These are phyloP conservation scores for Arthrobotrys musiformis DNA, from an alignment of 2,329 filamentous ascomycete genomes.

Conservation along the genomic window DNA sequence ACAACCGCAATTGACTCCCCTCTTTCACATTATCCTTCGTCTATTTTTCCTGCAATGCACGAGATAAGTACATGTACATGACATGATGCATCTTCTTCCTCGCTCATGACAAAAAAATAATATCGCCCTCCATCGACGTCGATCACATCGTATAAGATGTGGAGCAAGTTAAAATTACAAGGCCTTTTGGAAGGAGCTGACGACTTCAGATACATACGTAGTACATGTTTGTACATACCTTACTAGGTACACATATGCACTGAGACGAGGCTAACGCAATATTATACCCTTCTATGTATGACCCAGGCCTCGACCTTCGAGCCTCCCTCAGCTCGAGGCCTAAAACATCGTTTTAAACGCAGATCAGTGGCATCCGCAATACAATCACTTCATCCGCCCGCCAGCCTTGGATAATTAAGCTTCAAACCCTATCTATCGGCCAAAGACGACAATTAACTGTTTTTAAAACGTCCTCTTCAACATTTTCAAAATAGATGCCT, in stretches of 20 bases:
- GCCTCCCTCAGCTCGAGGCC: not conserved
- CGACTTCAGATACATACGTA: constrained; percentile 11
- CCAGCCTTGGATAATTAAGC: not conserved
- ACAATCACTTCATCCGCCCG: not conserved
- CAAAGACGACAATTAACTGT: not conserved
- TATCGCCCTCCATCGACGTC: not conserved
- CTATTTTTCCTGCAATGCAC: constrained; percentile 16
- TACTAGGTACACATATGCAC: not conserved
- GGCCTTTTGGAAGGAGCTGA: constrained; percentile 29
- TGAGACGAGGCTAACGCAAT: constrained; percentile 17
- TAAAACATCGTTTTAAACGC: constrained; percentile 4
- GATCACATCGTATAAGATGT: constrained; percentile 25
- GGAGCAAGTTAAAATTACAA: constrained; percentile 35
- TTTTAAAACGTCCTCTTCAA: not conserved
- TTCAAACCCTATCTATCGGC: not conserved
- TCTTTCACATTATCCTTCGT: no score
- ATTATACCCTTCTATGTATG: constrained; percentile 9
- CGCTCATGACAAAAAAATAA: no score
- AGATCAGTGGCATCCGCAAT: constrained; percentile 5
- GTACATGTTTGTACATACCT: no score
- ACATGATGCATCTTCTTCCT: not conserved
- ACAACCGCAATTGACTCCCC: constrained; percentile 30
- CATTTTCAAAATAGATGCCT: constrained; percentile 15
- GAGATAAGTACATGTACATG: not conserved
- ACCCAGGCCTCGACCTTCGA: constrained; percentile 16